Conservation (phyloP, 2,329 filamentous ascomycete species). For the Dothideomycetes sp. region DNA sequence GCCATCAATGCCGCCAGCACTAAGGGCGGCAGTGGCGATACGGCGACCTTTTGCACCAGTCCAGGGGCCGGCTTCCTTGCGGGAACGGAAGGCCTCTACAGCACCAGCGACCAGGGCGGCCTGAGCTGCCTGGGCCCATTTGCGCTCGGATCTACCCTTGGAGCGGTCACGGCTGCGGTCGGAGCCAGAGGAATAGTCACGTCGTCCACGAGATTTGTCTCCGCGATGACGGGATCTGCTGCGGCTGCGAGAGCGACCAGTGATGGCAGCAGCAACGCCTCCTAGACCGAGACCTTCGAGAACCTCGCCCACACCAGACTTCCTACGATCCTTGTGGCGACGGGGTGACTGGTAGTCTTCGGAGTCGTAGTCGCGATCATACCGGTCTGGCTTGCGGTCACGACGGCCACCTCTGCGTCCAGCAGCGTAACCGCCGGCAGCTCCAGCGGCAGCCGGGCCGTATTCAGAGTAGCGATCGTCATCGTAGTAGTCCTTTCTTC, state of each 20-base stretch:
- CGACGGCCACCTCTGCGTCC: conserved; percentile 20
- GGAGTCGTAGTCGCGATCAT: conserved; percentile 27
- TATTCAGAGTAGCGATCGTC: conserved; percentile 47
- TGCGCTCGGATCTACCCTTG: conserved; percentile 46
- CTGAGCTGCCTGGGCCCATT: conserved; percentile 68
- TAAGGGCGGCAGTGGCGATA: conserved; percentile 73
- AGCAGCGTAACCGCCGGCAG: conserved; percentile 24
- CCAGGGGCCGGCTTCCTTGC: conserved; percentile 83
- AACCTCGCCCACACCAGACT: conserved; percentile 51
- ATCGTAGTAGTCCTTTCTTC: conserved; percentile 42
- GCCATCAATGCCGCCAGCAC: conserved; percentile 77
- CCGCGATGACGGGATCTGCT: conserved; percentile 47
- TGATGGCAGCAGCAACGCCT: conserved; percentile 38
- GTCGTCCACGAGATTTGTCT: conserved; percentile 37
- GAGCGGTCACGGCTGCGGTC: conserved; percentile 44
- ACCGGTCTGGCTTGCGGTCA: conserved; percentile 35
- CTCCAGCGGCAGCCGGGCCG: conserved; percentile 29
- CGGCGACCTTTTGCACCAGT: conserved; percentile 85
- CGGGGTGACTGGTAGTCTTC: conserved; percentile 30
- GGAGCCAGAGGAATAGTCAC: conserved; percentile 25
- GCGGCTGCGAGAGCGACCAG: conserved; percentile 50
- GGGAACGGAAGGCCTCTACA: conserved; percentile 80
- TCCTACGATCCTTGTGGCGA: conserved; percentile 34
- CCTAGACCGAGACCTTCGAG: conserved; percentile 49
- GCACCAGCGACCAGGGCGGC: conserved; percentile 83